These are phyloP conservation scores for Stellera chamaejasme DNA, from an alignment of 345 rosid genomes.

Conservation along the genomic window DNA sequence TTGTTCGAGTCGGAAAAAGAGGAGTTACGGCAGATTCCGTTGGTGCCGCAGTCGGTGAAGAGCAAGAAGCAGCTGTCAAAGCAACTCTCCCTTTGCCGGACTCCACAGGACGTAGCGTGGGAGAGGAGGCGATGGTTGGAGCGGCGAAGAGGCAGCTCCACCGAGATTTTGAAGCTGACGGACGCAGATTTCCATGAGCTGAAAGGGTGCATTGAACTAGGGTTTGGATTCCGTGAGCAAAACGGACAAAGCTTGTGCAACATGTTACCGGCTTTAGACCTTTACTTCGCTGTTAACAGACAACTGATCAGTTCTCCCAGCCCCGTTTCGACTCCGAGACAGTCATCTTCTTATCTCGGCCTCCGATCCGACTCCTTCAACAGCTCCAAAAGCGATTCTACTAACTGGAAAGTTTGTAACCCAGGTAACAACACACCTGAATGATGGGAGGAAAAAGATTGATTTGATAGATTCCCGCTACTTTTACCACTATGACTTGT, in stretches of 20 bases:
- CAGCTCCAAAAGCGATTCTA: constrained; percentile 59
- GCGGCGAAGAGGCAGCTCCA: constrained; percentile 18
- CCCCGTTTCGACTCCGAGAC: constrained; percentile 59
- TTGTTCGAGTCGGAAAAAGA: constrained; percentile 22
- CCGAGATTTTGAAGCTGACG: constrained; percentile 39
- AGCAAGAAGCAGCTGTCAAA: constrained; percentile 45
- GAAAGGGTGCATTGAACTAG: constrained; percentile 91
- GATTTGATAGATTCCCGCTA: no score
- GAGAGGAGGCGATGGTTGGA: constrained; percentile 75
- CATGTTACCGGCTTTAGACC: constrained; percentile 83
- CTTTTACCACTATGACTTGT: no score
- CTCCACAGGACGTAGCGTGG: constrained; percentile 71
- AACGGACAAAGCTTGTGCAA: constrained; percentile 58
- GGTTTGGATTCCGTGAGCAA: constrained; percentile 88
- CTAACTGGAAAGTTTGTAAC: constrained; percentile 55
- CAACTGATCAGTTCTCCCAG: constrained; percentile 43
- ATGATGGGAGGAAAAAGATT: no score
- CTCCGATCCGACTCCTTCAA: constrained; percentile 51
- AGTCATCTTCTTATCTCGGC: constrained; percentile 30
- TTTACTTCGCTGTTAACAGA: constrained; percentile 86
- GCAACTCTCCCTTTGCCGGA: constrained; percentile 81
- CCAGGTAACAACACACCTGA: constrained; percentile 38
- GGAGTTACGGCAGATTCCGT: constrained; percentile 38
- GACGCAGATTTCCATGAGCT: constrained; percentile 81
- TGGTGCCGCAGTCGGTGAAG: constrained; percentile 25